Conservation (phyloP, 2,329 filamentous ascomycete species). For the Nannizzia gypsea region DNA sequence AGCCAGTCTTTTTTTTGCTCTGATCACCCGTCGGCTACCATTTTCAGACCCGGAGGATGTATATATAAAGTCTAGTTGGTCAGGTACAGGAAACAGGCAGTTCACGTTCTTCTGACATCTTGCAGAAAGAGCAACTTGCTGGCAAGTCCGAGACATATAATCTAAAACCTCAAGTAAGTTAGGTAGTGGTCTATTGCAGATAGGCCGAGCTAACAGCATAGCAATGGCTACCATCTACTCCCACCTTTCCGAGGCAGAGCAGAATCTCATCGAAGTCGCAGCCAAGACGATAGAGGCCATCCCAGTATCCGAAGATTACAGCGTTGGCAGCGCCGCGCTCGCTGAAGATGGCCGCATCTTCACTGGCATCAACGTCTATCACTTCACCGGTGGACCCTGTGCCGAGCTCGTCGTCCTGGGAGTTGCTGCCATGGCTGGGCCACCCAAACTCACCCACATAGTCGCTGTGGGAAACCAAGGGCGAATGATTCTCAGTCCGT, state of each 20-base stretch:
- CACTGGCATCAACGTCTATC: slow-evolving; percentile 21
- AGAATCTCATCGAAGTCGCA: slow-evolving; percentile 15
- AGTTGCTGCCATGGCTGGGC: slow-evolving; percentile 18
- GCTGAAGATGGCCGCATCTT: slow-evolving; percentile 17
- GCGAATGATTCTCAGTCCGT: slow-evolving; percentile 18
- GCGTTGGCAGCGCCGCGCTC: slow-evolving; percentile 16
- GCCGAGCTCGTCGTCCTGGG: slow-evolving; percentile 22
- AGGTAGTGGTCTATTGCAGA: background rate
- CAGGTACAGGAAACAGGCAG: background rate
- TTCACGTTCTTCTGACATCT: background rate
- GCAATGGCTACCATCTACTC: background rate
- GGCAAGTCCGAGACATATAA: too few relatives aligned
- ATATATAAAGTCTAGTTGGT: background rate
- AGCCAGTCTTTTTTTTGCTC: background rate
- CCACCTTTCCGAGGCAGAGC: slow-evolving; percentile 12
- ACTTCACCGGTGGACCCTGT: slow-evolving; percentile 23
- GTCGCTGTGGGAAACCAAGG: slow-evolving; percentile 19
- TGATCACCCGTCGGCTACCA: background rate
- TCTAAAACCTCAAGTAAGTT: too few relatives aligned
- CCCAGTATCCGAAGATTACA: slow-evolving; percentile 17
- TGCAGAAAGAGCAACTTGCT: too few relatives aligned
- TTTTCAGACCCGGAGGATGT: background rate
- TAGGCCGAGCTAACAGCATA: background rate
- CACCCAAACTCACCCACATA: slow-evolving; percentile 17
- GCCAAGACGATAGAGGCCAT: slow-evolving; percentile 16